These are phyloP conservation scores for Lycium barbarum DNA, from an alignment of 257 asterid genomes.

Conservation along the genomic window DNA sequence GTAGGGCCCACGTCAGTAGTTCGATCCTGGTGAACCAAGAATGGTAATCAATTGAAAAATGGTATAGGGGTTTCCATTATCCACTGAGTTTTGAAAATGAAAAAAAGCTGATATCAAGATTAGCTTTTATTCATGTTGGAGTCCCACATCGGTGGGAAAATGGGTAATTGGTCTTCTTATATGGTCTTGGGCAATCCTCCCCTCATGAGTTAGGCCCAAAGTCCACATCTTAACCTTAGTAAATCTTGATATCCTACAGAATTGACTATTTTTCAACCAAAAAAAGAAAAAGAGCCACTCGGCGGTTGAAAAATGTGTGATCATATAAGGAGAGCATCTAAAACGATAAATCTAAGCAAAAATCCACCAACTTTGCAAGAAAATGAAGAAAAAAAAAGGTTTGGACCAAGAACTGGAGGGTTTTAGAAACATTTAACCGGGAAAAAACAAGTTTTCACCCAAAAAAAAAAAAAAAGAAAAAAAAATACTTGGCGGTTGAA, in stretches of 20 bases:
- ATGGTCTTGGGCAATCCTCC: no score
- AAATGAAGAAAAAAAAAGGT: neutral
- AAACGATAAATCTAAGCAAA: neutral
- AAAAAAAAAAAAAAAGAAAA: no score
- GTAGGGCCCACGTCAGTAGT: neutral
- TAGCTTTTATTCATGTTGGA: neutral
- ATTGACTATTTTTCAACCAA: no score
- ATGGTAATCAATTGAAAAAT: neutral
- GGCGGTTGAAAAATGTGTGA: no score
- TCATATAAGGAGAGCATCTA: neutral
- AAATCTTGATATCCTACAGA: no score
- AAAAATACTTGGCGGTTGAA: neutral
- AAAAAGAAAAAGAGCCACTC: no score
- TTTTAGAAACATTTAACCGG: no score
- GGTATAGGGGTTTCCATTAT: neutral
- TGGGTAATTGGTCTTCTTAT: no score
- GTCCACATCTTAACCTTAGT: no score
- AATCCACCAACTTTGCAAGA: neutral
- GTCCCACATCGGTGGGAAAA: no score
- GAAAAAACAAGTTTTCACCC: no score
- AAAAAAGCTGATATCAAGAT: neutral
- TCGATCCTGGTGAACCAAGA: neutral
- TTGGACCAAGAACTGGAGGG: neutral
- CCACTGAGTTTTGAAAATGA: neutral
- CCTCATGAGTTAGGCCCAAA: no score